These are phyloP conservation scores for Globisporangium okanoganense DNA, from an alignment of 352 stramenopile species.

Conservation along the genomic window DNA sequence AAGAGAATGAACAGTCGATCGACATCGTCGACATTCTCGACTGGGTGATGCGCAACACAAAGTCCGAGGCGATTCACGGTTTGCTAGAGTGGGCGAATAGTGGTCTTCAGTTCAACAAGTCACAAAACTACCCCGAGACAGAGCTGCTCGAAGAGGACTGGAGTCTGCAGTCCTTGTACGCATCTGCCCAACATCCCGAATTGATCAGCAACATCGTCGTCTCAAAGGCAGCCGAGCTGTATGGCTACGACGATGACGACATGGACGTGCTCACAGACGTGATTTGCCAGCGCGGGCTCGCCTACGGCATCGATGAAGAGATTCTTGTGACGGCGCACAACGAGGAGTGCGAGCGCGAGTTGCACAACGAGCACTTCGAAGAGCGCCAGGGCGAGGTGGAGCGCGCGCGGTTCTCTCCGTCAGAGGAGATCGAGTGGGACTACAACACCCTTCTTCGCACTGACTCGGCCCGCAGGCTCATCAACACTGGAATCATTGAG, in stretches of 20 bases:
- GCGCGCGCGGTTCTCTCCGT: slow-evolving; percentile 6
- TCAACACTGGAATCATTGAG: not conserved
- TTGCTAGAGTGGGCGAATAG: slow-evolving; percentile 78
- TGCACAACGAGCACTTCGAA: slow-evolving; percentile 51
- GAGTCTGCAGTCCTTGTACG: slow-evolving; percentile 40
- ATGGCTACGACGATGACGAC: slow-evolving; percentile 1
- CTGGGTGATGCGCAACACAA: slow-evolving; percentile 88
- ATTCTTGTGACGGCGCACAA: slow-evolving; percentile 35
- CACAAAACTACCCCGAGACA: slow-evolving; percentile 14
- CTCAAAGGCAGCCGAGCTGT: slow-evolving; percentile 8
- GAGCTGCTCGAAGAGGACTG: slow-evolving; percentile 55
- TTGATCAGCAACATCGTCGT: slow-evolving; percentile 36
- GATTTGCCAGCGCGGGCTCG: slow-evolving; percentile 15
- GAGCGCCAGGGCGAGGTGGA: slow-evolving; percentile 28
- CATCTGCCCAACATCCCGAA: slow-evolving; percentile 16
- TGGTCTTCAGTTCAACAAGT: slow-evolving; percentile 56
- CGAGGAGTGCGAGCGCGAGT: slow-evolving; percentile 53
- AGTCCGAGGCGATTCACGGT: slow-evolving; percentile 50
- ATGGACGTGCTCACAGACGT: slow-evolving; percentile 11
- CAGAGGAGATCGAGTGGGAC: slow-evolving; percentile 24
- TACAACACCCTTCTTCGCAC: slow-evolving; percentile 14
- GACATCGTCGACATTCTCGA: slow-evolving; percentile 49
- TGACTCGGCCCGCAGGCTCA: slow-evolving; percentile 6
- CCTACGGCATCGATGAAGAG: slow-evolving; percentile 36
- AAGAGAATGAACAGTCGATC: slow-evolving; percentile 11